Conservation (phyloP, 768 basidiomycete genomes). For the Mrakia hoshinonis region DNA sequence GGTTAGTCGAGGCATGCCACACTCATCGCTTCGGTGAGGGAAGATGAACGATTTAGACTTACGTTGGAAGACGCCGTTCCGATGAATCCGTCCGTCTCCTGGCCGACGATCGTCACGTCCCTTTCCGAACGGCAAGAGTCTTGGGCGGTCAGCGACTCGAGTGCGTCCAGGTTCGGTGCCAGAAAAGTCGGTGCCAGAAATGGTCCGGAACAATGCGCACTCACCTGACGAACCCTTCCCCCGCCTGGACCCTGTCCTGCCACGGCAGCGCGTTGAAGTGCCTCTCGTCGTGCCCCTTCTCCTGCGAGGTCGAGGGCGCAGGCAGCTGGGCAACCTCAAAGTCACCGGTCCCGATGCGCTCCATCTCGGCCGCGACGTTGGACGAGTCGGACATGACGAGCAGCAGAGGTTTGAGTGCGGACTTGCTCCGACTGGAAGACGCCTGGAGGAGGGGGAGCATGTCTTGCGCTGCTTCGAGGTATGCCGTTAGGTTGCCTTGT, state of each 20-base stretch:
- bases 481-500: background rate
- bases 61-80: conserved; percentile 5
- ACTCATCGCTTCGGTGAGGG: too few species aligned
- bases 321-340: conserved; percentile 1
- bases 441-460: conserved; percentile 2
- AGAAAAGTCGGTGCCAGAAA: too few species aligned
- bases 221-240: background rate
- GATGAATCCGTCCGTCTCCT: background rate
- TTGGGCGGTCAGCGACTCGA: too few species aligned
- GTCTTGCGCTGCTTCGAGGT: background rate
- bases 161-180: too few species aligned
- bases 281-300: background rate
- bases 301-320: background rate
- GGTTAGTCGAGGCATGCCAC: background rate
- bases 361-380: background rate
- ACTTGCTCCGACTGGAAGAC: background rate
- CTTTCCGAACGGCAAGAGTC: too few species aligned
- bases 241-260: background rate
- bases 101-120: background rate
- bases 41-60: too few species aligned
- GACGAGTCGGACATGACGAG: conserved; percentile 3
- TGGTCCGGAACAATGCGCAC: background rate
- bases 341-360: background rate
- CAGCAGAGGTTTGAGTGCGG: background rate
- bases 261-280: background rate